These are phyloP conservation scores for Aspergillus clavatus DNA, from an alignment of 2,329 filamentous ascomycete species.

Conservation along the genomic window DNA sequence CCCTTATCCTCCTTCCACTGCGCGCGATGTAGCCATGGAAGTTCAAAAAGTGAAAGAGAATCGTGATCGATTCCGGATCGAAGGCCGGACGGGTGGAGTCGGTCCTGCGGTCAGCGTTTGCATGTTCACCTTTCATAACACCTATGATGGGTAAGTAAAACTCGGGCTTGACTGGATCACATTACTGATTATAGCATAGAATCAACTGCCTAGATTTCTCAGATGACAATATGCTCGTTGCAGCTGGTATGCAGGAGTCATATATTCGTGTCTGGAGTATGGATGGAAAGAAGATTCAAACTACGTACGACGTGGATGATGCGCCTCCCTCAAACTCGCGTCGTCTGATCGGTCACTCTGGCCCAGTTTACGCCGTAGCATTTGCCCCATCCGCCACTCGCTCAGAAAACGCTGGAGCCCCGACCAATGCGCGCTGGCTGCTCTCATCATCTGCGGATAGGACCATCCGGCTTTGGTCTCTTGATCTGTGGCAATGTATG, in stretches of 20 bases:
- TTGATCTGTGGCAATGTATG: slow-evolving; percentile 86
- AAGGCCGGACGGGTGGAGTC: slow-evolving; percentile 74
- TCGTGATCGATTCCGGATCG: slow-evolving; percentile 84
- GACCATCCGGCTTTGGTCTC: slow-evolving; percentile 84
- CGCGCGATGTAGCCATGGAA: slow-evolving; percentile 87
- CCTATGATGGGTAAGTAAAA: slow-evolving; percentile 68
- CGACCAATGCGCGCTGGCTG: slow-evolving; percentile 66
- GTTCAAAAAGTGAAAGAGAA: slow-evolving; percentile 92
- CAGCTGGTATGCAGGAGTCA: slow-evolving; percentile 84
- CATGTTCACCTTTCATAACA: slow-evolving; percentile 99
- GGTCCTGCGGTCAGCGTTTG: slow-evolving; percentile 81
- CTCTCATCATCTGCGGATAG: slow-evolving; percentile 84
- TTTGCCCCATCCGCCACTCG: slow-evolving; percentile 69
- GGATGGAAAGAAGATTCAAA: slow-evolving; percentile 74
- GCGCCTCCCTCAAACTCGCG: slow-evolving; percentile 66
- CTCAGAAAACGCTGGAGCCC: slow-evolving; percentile 47
- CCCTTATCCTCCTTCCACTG: slow-evolving; percentile 80
- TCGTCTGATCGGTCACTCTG: slow-evolving; percentile 79
- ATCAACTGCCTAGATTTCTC: slow-evolving; percentile 95
- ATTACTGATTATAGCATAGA: slow-evolving; percentile 43
- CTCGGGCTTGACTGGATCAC: neutral
- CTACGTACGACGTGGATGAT: slow-evolving; percentile 56
- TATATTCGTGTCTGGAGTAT: slow-evolving; percentile 94
- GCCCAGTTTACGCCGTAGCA: slow-evolving; percentile 79
- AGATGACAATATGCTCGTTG: slow-evolving; percentile 79